These are phyloP conservation scores for Calocera cornea DNA, from an alignment of 768 basidiomycete genomes.

Conservation along the genomic window DNA sequence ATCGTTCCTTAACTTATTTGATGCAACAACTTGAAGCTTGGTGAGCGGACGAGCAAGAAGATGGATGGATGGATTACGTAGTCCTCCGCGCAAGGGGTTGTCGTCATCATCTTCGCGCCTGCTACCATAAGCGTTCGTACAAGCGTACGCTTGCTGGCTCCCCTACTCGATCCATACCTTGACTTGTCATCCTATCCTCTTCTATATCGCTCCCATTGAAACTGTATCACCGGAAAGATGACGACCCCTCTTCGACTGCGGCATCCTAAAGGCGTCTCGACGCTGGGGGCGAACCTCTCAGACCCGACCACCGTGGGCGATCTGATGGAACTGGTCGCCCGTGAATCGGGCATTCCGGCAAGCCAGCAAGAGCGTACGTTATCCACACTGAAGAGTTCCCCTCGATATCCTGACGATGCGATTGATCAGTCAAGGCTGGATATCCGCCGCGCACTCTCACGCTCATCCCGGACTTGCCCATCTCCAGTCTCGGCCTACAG, in stretches of 20 bases:
- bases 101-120: too few relatives aligned
- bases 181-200: too few relatives aligned
- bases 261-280: constrained; percentile 71
- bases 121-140: too few relatives aligned
- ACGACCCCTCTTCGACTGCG: constrained; percentile 71
- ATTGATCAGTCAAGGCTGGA: constrained; percentile 33
- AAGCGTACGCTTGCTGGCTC: too few relatives aligned
- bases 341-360: constrained; percentile 53
- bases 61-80: too few relatives aligned
- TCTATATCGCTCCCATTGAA: too few relatives aligned
- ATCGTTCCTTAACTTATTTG: too few relatives aligned
- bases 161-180: too few relatives aligned
- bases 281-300: constrained; percentile 55
- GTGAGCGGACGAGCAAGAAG: too few relatives aligned
- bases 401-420: constrained; percentile 41
- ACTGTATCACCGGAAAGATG: background rate
- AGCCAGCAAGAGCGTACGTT: constrained; percentile 64
- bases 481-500: constrained; percentile 63
- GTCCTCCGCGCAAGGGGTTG: too few relatives aligned
- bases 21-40: too few relatives aligned
- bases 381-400: constrained; percentile 19
- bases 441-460: constrained; percentile 72
- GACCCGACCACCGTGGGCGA: constrained; percentile 51
- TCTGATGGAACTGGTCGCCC: constrained; percentile 58
- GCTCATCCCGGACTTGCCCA: constrained; percentile 54